These are phyloP conservation scores for Phtheirospermum japonicum DNA, from an alignment of 257 asterid genomes.

Conservation along the genomic window DNA sequence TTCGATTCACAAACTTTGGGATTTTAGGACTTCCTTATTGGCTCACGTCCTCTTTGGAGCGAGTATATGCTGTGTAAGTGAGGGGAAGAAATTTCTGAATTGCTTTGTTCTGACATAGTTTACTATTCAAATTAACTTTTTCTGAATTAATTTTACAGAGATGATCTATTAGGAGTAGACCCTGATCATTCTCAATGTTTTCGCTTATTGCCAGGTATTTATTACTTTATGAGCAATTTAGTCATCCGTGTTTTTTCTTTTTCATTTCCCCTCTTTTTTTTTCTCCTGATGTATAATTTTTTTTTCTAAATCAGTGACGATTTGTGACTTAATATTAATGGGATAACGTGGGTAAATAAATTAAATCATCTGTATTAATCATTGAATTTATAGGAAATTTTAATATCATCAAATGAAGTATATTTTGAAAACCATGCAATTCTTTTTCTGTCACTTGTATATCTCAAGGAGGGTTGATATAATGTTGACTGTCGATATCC, in stretches of 20 bases:
- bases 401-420: background rate
- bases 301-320: too few relatives aligned
- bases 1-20: too few relatives aligned
- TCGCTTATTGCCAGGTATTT: too few relatives aligned
- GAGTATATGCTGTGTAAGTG: constrained; percentile 62
- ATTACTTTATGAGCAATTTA: too few relatives aligned
- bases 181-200: too few relatives aligned
- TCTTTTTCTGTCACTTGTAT: constrained; percentile 10
- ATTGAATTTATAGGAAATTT: background rate
- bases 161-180: constrained; percentile 39
- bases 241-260: too few relatives aligned
- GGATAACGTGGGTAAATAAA: constrained; percentile 1
- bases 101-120: constrained; percentile 26
- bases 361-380: background rate
- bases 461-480: constrained; percentile 68
- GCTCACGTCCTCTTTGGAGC: constrained; percentile 59
- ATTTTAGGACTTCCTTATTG: too few relatives aligned
- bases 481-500: constrained; percentile 53
- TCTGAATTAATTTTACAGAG: constrained; percentile 39
- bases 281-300: too few relatives aligned
- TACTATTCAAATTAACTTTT: constrained; percentile 25
- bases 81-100: background rate
- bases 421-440: too few relatives aligned
- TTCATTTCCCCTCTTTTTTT: too few relatives aligned
- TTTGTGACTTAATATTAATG: background rate